phyloP scores from a whole-genome alignment of 495 filamentous ascomycete genomes.

The Aspergillus hancockii region DNA sequence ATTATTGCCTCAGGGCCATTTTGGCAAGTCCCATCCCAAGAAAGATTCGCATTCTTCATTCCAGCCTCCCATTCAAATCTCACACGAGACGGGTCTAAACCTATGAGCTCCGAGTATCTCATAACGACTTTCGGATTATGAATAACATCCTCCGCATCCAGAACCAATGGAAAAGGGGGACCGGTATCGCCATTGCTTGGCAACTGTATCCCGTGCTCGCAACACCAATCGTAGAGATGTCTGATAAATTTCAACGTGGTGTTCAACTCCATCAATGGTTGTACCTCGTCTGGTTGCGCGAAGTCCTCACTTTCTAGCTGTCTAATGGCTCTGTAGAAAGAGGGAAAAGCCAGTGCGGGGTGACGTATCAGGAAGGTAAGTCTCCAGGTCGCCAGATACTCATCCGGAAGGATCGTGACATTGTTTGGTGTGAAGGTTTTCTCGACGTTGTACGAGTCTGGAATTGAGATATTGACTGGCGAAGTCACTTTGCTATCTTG shows the following conservation, averaged over 20 bases:
- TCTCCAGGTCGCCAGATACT: constrained; percentile 28
- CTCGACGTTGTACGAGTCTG: neutral
- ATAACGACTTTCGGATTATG: constrained; percentile 26
- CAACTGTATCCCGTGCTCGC: constrained; percentile 4
- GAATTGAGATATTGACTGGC: neutral
- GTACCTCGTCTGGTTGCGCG: neutral
- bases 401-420: constrained; percentile 33
- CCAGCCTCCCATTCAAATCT: constrained; percentile 32
- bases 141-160: constrained; percentile 44
- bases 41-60: neutral
- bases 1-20: constrained; percentile 17
- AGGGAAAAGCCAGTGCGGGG: constrained; percentile 37
- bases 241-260: constrained; percentile 28
- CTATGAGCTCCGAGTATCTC: constrained; percentile 26
- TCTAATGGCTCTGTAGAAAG: constrained; percentile 24
- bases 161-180: constrained; percentile 24
- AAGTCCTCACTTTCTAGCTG: constrained; percentile 16
- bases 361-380: constrained; percentile 42
- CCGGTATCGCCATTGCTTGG: neutral
- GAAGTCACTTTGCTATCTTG: neutral
- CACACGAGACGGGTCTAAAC: constrained; percentile 28
- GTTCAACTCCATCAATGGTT: constrained; percentile 13
- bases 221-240: constrained; percentile 32
- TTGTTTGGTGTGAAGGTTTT: constrained; percentile 27
- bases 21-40: neutral